These are phyloP conservation scores for Ustilago loliicola DNA, from an alignment of 1,284 basidiomycete genomes.

Conservation along the genomic window DNA sequence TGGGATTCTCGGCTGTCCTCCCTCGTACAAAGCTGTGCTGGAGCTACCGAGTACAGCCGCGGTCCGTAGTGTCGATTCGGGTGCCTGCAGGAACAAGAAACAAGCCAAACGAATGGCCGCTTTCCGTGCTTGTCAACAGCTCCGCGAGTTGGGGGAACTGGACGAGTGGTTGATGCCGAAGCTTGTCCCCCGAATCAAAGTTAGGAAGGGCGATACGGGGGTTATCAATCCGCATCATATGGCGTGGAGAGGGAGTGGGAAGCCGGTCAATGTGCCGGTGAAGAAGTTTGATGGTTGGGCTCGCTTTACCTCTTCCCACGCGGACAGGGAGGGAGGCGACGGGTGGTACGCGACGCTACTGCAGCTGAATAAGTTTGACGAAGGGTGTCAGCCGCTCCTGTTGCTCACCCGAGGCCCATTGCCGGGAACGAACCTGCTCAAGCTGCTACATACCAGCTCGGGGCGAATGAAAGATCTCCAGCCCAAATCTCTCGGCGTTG, in stretches of 20 bases:
- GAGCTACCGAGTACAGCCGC: slow-evolving; percentile 38
- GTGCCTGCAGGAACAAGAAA: slow-evolving; percentile 35
- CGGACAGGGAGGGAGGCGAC: background rate
- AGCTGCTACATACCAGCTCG: slow-evolving; percentile 1
- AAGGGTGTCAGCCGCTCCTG: slow-evolving; percentile 23
- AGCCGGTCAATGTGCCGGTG: slow-evolving; percentile 26
- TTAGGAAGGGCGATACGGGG: background rate
- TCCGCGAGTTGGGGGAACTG: slow-evolving; percentile 44
- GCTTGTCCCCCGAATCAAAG: slow-evolving; percentile 5
- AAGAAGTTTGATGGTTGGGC: slow-evolving; percentile 41
- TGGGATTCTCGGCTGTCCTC: background rate
- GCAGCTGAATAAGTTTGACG: slow-evolving; percentile 17
- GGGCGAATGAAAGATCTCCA: slow-evolving; percentile 13
- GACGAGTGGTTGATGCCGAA: slow-evolving; percentile 54
- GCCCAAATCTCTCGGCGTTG: slow-evolving; percentile 3
- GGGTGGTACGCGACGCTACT: slow-evolving; percentile 29
- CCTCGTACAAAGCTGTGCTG: slow-evolving; percentile 21
- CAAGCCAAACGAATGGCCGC: slow-evolving; percentile 49
- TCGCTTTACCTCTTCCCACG: background rate
- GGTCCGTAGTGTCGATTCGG: slow-evolving; percentile 36
- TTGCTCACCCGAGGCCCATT: slow-evolving; percentile 24
- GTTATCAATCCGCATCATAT: slow-evolving; percentile 30
- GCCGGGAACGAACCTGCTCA: slow-evolving; percentile 27
- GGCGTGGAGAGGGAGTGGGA: slow-evolving; percentile 26
- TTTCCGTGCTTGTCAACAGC: slow-evolving; percentile 43